Conservation (phyloP, 345 rosid genomes). For the Populus nigra region DNA sequence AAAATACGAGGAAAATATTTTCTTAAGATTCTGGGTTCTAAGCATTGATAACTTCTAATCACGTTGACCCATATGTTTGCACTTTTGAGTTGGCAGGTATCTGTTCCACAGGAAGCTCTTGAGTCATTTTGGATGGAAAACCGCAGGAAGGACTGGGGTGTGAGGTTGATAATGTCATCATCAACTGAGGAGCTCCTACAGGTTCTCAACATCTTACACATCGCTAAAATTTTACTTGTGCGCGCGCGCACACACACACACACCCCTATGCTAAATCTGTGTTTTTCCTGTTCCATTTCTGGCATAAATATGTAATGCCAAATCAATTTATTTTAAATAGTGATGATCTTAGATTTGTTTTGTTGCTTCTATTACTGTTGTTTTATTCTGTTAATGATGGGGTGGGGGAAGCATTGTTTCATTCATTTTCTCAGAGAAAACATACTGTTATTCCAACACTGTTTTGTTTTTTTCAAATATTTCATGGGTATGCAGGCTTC, state of each 20-base stretch:
- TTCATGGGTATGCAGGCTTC: neutral
- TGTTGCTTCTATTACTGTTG: neutral
- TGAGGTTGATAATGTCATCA: slow-evolving; percentile 54
- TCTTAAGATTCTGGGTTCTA: neutral
- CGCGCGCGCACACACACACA: no score
- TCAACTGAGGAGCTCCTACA: slow-evolving; percentile 68
- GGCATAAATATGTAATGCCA: neutral
- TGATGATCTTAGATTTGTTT: neutral
- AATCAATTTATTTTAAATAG: neutral
- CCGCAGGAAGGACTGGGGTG: slow-evolving; percentile 52
- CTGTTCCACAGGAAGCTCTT: slow-evolving; percentile 73
- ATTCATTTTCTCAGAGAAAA: neutral
- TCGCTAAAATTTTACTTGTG: neutral
- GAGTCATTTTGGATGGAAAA: slow-evolving; percentile 71
- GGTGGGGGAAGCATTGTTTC: neutral
- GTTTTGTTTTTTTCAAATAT: neutral
- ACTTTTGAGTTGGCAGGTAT: slow-evolving; percentile 46
- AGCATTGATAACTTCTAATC: neutral
- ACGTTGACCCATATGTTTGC: neutral
- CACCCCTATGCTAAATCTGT: neutral
- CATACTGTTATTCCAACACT: neutral
- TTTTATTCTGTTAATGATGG: neutral
- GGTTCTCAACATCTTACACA: slow-evolving; percentile 37
- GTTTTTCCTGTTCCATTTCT: neutral
- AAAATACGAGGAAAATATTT: neutral